These are phyloP conservation scores for Blastomyces parvus DNA, from an alignment of 2,329 filamentous ascomycete species.

Conservation along the genomic window DNA sequence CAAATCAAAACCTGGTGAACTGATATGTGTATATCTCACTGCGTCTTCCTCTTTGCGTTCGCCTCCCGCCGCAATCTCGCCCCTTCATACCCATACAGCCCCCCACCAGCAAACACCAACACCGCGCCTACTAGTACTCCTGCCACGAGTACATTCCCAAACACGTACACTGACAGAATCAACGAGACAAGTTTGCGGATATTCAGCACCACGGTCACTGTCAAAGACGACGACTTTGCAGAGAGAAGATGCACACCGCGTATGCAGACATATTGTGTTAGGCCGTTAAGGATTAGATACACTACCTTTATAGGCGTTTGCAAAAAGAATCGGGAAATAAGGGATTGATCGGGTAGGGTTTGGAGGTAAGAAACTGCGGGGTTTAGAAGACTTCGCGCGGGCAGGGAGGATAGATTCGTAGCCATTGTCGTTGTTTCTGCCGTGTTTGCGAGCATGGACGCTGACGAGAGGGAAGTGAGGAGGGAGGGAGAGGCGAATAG, in stretches of 20 bases:
- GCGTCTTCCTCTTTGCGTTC: not conserved
- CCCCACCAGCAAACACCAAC: constrained; percentile 85
- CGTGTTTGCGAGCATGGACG: constrained; percentile 3
- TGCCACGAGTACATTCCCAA: constrained; percentile 69
- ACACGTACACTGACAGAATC: constrained; percentile 83
- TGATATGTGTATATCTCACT: constrained; percentile 1
- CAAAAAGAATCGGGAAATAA: constrained; percentile 21
- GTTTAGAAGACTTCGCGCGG: constrained; percentile 52
- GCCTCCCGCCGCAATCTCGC: constrained; percentile 25
- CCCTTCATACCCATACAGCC: constrained; percentile 71
- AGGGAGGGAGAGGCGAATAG: constrained; percentile 29
- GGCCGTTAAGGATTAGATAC: constrained; percentile 45
- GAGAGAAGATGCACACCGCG: constrained; percentile 91
- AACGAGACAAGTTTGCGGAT: constrained; percentile 89
- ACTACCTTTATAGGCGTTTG: constrained; percentile 29
- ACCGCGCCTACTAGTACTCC: constrained; percentile 73
- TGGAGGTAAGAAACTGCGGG: constrained; percentile 38
- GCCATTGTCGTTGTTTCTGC: not conserved
- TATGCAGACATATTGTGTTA: constrained; percentile 92
- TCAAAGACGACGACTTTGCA: constrained; percentile 78
- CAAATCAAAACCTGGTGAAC: not conserved
- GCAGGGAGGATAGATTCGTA: constrained; percentile 15
- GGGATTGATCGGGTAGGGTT: constrained; percentile 16
- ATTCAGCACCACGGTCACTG: constrained; percentile 93
- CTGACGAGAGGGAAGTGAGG: constrained; percentile 18